phyloP scores from a whole-genome alignment of 1,284 basidiomycete species.

The Sphagnurus paluster region DNA sequence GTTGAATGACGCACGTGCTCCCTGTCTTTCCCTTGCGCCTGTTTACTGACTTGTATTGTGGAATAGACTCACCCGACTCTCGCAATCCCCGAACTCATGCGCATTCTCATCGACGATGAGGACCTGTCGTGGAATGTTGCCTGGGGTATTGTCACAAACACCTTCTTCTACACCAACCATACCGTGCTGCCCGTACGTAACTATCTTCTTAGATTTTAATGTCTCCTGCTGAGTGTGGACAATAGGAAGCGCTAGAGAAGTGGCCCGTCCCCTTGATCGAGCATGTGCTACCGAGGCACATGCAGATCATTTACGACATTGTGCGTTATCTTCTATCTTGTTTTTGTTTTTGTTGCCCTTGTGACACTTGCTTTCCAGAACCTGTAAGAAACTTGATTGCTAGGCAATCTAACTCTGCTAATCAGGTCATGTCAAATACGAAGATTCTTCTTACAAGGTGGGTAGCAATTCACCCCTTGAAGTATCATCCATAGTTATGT shows the following conservation, averaged over 20 bases:
- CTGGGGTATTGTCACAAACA: slow-evolving; percentile 85
- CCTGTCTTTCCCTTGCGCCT: background rate
- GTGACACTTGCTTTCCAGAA: slow-evolving; percentile 36
- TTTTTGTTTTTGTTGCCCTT: background rate
- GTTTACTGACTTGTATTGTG: background rate
- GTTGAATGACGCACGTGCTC: slow-evolving; percentile 73
- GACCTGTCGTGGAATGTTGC: slow-evolving; percentile 81
- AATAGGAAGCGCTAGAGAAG: slow-evolving; percentile 77
- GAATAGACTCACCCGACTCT: slow-evolving; percentile 91
- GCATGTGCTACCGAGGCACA: slow-evolving; percentile 79
- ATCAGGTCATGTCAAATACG: slow-evolving; percentile 2
- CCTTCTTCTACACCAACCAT: slow-evolving; percentile 94
- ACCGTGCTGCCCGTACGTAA: slow-evolving; percentile 72
- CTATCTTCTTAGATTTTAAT: background rate
- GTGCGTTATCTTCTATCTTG: slow-evolving; percentile 41
- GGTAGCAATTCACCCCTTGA: slow-evolving; percentile 16
- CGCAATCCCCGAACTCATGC: slow-evolving; percentile 92
- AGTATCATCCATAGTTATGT: slow-evolving; percentile 17
- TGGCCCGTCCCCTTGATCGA: slow-evolving; percentile 87
- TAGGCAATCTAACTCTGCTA: background rate
- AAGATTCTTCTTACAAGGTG: slow-evolving; percentile 68
- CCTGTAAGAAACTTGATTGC: slow-evolving; percentile 37
- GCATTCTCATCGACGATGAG: slow-evolving; percentile 87
- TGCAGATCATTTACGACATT: slow-evolving; percentile 92
- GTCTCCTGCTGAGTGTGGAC: background rate